Evolutionary conservation across 306 rosid species (phyloP), one percentile per base, ranked within the genome.

Genomic region (Leucaena leucocephala): DNA sequence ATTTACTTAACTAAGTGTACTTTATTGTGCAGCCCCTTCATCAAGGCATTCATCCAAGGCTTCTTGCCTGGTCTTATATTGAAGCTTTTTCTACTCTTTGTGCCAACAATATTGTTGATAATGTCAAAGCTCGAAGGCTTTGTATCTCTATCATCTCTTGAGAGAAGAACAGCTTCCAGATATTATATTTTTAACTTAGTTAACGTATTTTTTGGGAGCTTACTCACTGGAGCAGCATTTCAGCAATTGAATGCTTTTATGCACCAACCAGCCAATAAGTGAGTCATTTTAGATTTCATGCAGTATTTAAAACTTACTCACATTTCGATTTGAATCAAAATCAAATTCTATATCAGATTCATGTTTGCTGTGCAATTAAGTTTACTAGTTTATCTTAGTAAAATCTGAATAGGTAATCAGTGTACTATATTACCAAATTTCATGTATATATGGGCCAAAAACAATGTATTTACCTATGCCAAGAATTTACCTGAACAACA

Each of bases 91-190:
- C 97, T 96, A 77, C 89, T 96, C 76, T 93, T 96, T 72, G 80
- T 96, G 86, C 99, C 99, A 34, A 49, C 93, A 19, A 91, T 96
- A 85, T 87, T 96, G 94, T 87, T 96, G 98, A 89, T 93, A 36
- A 96, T 96, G 99, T 82, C 99, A n/a, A 96, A 93, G 75, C 91
- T 93, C 68, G 99, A 96, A 88, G 99, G 98, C 44, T 90, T 83
- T 83, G 77, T 75, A 54, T 93, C 97, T 73, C 63, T 73, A 40
- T 95, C 99, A 64, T 85, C 96, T 71, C 91, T 95, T 42, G 99
- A 95, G 81, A 85, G 98, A 82, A 90, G 92, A 84, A 82, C 97
- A 34, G 99, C 99, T 57, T 88, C 97, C 72, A 87, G 93, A 86
- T 96, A 90, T 81, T 96, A 93, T 81, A 66, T 96, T 73, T 96